Percentiles rank a stretch among this genome's conserved stretches.
Conservation (phyloP, 225 moss, liverwort and hornwort species). For the Straminergon stramineum region DNA sequence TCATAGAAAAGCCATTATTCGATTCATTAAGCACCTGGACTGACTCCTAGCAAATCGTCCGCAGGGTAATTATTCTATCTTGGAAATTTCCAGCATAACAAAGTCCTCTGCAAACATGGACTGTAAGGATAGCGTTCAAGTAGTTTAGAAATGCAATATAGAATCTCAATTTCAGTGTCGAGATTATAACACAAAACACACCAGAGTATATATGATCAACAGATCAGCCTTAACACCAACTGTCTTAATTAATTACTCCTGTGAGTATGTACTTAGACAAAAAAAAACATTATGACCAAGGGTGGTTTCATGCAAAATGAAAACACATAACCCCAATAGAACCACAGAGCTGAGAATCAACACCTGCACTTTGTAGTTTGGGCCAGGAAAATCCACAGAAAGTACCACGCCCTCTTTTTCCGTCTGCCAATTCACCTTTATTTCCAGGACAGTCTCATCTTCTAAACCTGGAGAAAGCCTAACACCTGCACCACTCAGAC, state of each 20-base stretch:
- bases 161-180: not conserved
- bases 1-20: not conserved
- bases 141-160: not conserved
- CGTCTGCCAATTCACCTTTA: conserved; percentile 55
- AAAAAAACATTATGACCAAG: not conserved
- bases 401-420: conserved; percentile 53
- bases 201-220: not conserved
- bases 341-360: not conserved
- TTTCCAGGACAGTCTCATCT: conserved; percentile 72
- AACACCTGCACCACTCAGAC: conserved; percentile 38
- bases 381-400: conserved; percentile 61
- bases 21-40: not conserved
- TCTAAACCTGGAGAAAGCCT: conserved; percentile 40
- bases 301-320: not conserved
- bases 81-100: not conserved
- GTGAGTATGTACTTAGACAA: not conserved
- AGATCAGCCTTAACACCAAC: not conserved
- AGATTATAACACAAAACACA: not conserved
- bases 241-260: not conserved
- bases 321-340: not conserved
- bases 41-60: not conserved
- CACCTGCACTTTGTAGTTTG: conserved; percentile 85
- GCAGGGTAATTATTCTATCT: not conserved
- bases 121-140: not conserved
- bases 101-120: not conserved